Evolutionary conservation across 2,329 filamentous ascomycete species (phyloP).

Genomic region (Fusarium tjaetaba): DNA sequence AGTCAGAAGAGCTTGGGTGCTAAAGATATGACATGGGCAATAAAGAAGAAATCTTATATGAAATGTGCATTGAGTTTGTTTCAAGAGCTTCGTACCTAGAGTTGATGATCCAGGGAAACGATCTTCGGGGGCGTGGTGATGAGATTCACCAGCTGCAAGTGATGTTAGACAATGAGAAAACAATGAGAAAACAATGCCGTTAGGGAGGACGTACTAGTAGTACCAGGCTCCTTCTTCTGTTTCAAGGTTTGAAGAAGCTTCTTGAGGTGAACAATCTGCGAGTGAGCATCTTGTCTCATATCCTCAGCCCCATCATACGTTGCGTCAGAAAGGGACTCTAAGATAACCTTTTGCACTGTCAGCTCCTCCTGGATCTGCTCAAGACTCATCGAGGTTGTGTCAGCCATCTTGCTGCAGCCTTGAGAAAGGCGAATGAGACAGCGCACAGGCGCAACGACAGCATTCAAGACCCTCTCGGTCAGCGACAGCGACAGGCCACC

Average conservation of each 20-base stretch:
- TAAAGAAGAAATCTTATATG: neutral
- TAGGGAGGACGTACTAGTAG: slow-evolving; percentile 3
- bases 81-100: slow-evolving; percentile 20
- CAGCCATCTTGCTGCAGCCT: slow-evolving; percentile 23
- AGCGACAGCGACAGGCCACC: slow-evolving; percentile 22
- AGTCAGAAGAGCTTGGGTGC: neutral
- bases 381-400: slow-evolving; percentile 31
- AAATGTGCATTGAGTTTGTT: neutral
- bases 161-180: neutral
- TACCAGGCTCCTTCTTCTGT: slow-evolving; percentile 2
- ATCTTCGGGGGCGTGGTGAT: neutral
- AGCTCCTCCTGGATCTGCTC: slow-evolving; percentile 54
- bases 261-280: slow-evolving; percentile 48
- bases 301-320: slow-evolving; percentile 45
- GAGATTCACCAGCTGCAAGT: neutral
- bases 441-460: slow-evolving; percentile 23
- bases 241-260: slow-evolving; percentile 37
- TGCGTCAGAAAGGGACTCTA: slow-evolving; percentile 52
- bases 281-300: slow-evolving; percentile 42
- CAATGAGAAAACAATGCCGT: neutral
- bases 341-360: slow-evolving; percentile 54
- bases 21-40: neutral
- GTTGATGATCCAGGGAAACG: neutral
- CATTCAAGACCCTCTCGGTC: slow-evolving; percentile 24
- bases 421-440: slow-evolving; percentile 24